Percentiles rank a stretch among this genome's conserved stretches.
These are phyloP conservation scores for Monosporascus sp. DNA, from an alignment of 2,329 filamentous ascomycete species.

Conservation along the genomic window DNA sequence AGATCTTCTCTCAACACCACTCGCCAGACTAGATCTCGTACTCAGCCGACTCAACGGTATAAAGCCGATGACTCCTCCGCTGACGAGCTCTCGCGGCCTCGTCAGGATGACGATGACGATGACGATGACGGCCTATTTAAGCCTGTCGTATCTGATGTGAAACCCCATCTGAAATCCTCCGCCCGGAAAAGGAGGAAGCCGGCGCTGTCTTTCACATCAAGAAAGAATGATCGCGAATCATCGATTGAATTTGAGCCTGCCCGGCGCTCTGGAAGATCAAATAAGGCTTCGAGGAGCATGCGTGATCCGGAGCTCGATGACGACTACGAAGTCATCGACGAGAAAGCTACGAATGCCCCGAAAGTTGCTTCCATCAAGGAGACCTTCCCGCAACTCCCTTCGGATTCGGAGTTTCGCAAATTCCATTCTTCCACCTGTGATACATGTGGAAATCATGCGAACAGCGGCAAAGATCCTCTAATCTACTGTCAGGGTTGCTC, in stretches of 20 bases:
- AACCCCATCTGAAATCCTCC: conserved; percentile 10
- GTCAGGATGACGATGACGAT: conserved; percentile 13
- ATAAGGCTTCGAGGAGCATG: conserved; percentile 38
- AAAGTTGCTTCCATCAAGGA: conserved; percentile 66
- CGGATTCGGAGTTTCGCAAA: conserved; percentile 60
- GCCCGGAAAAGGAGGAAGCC: conserved; percentile 13
- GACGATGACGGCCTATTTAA: conserved; percentile 10
- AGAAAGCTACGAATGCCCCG: conserved; percentile 37
- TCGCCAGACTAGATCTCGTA: conserved; percentile 15
- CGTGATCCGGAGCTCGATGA: conserved; percentile 53
- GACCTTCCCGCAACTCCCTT: conserved; percentile 58
- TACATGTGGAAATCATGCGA: conserved; percentile 55
- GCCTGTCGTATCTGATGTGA: conserved; percentile 24
- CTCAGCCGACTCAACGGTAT: conserved; percentile 2
- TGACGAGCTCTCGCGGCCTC: conserved; percentile 24
- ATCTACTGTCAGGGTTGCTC: conserved; percentile 91
- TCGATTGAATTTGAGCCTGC: conserved; percentile 49
- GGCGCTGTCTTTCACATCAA: conserved; percentile 13
- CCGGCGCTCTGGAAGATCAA: conserved; percentile 44
- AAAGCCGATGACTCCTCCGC: conserved; percentile 15
- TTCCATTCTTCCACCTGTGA: conserved; percentile 69
- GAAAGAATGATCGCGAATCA: conserved; percentile 26
- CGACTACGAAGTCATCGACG: conserved; percentile 48
- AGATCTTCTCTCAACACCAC: not conserved
- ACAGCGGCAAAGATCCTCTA: conserved; percentile 59